Evolutionary conservation across 179 eudicot species (phyloP), one percentile per base, ranked within the genome.

Genomic region (Spinacia oleracea): DNA sequence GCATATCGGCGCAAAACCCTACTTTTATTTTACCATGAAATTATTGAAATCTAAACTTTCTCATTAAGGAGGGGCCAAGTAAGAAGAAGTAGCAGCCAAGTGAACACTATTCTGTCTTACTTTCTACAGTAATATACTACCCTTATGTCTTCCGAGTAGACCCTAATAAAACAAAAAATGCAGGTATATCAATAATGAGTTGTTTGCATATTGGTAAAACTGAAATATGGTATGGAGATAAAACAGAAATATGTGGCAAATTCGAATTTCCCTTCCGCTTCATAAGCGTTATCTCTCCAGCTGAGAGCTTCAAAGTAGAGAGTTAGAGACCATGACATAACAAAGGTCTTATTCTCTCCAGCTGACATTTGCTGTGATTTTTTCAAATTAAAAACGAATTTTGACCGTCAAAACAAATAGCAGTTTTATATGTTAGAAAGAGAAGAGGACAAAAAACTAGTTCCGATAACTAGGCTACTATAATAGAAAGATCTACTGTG

Each of bases 21-120:
- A 48, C 79, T 78, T 77, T 77, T 81, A 53, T 65, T 75, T 70
- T 70, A 70, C 70, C 80, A 62, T 74, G 75, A 80, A 75, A 83
- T 83, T 76, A 80, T 80, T 51, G 73, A 48, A 76, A 48, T 46
- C 56, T 65, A 76, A 63, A 69, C 45, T 76, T 79, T 83, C 59
- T 83, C 63, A 64, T 75, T 73, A 53, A 75, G 62, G 71, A 76
- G 72, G 81, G 72, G 64, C 80, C 76, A 69, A 56, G 67, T 16
- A 66, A 62, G 42, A 66, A 62, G 50, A 72, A 56, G 48, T 56
- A 70, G 67, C 46, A 42, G 73, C 56, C 23, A 75, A 70, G 51
- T 79, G 59, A 60, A 43, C 59, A 14, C 58, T 63, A 71, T 51
- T 74, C 34, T 38, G 59, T 74, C 60, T 45, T 67, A 42, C 62